Conservation (phyloP, 164 flowering plant species). For the Protea cynaroides region DNA sequence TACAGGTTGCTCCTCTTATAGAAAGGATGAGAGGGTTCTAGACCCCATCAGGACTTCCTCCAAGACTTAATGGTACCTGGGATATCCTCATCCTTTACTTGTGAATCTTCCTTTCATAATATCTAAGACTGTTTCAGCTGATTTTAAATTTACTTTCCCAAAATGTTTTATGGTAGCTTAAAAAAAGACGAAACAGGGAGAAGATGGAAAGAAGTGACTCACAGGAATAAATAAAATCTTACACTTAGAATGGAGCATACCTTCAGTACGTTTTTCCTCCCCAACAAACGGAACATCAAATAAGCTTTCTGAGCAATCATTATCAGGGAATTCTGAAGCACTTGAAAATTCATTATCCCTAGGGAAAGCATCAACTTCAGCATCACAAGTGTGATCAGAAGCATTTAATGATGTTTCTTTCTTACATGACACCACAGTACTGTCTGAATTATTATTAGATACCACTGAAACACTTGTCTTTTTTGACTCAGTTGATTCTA, state of each 20-base stretch:
- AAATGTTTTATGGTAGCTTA: too few relatives aligned
- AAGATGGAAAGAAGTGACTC: neutral
- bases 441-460: conserved; percentile 32
- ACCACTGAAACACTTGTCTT: conserved; percentile 22
- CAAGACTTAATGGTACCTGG: neutral
- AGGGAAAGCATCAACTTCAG: conserved; percentile 19
- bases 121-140: neutral
- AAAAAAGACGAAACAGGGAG: neutral
- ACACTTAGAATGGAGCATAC: too few relatives aligned
- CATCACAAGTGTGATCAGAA: conserved; percentile 29
- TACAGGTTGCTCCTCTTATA: neutral
- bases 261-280: conserved; percentile 44
- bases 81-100: neutral
- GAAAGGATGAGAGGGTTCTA: neutral
- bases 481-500: conserved; percentile 42
- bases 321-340: conserved; percentile 27
- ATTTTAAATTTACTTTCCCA: neutral
- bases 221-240: conserved; percentile 4
- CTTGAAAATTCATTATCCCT: conserved; percentile 41
- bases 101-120: neutral
- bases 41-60: too few relatives aligned
- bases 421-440: conserved; percentile 38
- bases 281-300: conserved; percentile 60
- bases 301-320: conserved; percentile 40
- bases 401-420: conserved; percentile 33